These are phyloP conservation scores for Diaporthe destruens DNA, from an alignment of 2,329 filamentous ascomycete genomes.

Conservation along the genomic window DNA sequence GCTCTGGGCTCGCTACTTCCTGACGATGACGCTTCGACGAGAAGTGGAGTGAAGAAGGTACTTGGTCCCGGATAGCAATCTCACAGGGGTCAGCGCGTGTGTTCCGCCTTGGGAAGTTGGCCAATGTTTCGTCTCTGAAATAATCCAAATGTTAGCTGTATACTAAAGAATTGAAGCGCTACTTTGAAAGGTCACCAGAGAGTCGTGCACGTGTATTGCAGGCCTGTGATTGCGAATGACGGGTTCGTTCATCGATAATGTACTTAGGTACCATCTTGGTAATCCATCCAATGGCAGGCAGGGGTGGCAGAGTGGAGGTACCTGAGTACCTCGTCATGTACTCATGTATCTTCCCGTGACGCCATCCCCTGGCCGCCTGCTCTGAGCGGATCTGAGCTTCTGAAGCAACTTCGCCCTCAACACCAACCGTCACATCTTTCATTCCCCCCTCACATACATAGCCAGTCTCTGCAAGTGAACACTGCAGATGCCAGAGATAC, in stretches of 20 bases:
- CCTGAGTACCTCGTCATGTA: neutral
- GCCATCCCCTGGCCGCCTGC: constrained; percentile 28
- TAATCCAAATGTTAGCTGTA: too few relatives aligned
- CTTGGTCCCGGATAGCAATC: too few relatives aligned
- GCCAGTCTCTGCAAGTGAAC: neutral
- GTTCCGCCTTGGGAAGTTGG: too few relatives aligned
- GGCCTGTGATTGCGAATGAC: neutral
- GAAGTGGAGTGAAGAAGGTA: too few relatives aligned
- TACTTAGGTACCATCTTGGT: neutral
- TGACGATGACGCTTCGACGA: too few relatives aligned
- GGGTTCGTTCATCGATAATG: too few relatives aligned
- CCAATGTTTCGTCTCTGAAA: too few relatives aligned
- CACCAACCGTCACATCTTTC: neutral
- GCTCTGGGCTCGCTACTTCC: too few relatives aligned
- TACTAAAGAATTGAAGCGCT: too few relatives aligned
- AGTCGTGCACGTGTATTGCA: too few relatives aligned
- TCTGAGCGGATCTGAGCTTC: constrained; percentile 7
- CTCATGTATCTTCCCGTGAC: constrained; percentile 10
- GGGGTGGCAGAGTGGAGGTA: neutral
- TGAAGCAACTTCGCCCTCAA: constrained; percentile 18
- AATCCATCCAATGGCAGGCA: neutral
- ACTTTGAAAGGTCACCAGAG: too few relatives aligned
- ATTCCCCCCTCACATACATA: neutral
- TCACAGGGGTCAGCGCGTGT: too few relatives aligned
- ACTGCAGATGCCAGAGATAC: neutral